Conservation (phyloP, 2,329 filamentous ascomycete genomes). For the Pseudogymnoascus sp. region DNA sequence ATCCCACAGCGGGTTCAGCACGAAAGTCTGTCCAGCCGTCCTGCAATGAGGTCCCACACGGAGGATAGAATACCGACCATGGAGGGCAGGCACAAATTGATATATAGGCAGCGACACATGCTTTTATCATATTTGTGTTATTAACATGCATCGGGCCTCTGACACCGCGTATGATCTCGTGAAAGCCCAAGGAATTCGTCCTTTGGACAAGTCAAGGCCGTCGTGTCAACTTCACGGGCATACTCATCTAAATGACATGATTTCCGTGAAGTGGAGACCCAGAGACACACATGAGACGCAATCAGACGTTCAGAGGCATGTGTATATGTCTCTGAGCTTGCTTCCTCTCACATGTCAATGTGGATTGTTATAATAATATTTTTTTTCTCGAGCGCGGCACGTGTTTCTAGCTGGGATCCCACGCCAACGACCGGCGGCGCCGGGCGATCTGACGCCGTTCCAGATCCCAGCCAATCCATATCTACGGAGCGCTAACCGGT, state of each 20-base stretch:
- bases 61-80: neutral
- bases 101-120: neutral
- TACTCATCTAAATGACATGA: constrained; percentile 5
- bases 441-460: neutral
- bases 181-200: neutral
- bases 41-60: neutral
- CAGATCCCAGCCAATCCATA: neutral
- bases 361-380: neutral
- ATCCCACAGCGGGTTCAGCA: neutral
- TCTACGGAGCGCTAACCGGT: neutral
- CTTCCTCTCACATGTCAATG: constrained; percentile 5
- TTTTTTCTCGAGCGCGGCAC: neutral
- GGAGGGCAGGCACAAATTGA: neutral
- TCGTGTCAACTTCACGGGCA: neutral
- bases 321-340: neutral
- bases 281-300: neutral
- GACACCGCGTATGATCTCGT: neutral
- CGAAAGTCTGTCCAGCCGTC: neutral
- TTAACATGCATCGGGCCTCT: neutral
- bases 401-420: neutral
- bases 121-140: neutral
- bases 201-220: neutral
- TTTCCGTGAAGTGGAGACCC: neutral
- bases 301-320: neutral
- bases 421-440: neutral